Base-by-base conservation (phyloP, 305 asterid species). In the Solanum hybrid region DNA sequence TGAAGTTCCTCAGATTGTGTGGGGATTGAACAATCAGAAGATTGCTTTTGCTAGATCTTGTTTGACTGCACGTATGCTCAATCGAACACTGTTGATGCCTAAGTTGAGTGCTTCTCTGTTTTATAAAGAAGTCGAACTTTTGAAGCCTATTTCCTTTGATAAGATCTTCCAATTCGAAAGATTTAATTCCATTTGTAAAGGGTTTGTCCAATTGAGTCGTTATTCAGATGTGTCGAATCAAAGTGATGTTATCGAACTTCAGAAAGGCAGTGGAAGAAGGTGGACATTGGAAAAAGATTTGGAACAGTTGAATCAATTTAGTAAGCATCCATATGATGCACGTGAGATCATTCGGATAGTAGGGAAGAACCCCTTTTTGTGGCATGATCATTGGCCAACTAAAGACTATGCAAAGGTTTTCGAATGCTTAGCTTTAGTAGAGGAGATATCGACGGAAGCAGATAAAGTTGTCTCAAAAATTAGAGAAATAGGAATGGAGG, bases 361-460 rank as follows among this genome's bases (percentile, higher is more conserved):
- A 40, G 98, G 99, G n/a, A 96, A 96, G 94, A 97, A 96, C 90
- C 99, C 99, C 3, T 97, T 97, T 77, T 26, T 97, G 90, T 97
- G 99, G 99, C 98, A 94, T 22, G 99, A 97, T 81, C 99, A 97
- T 72, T 97, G 99, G 99, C 96, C 98, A 0, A 93, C 93, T 88
- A 93, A 91, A 91, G 98, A 97, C 91, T 97, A 97, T 16, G 98
- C 98, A 0, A 95, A 89, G 93, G 89, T 96, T 87, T 96, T 97
- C 4, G 92, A 94, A 88, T 96, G 98, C 94, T 93, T 97, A 88
- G 96, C 90, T 76, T 92, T 94, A 86, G 96, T 91, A 37, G 98
- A 96, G 86, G 93, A 95, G 88, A 93, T 96, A 91, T 93, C 95
- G 0, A 90, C 20, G 79, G 97, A 97, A 92, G 98, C 98, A 12